phyloP scores from a whole-genome alignment of 2,329 filamentous ascomycete genomes.

The Thermoascus crustaceus region DNA sequence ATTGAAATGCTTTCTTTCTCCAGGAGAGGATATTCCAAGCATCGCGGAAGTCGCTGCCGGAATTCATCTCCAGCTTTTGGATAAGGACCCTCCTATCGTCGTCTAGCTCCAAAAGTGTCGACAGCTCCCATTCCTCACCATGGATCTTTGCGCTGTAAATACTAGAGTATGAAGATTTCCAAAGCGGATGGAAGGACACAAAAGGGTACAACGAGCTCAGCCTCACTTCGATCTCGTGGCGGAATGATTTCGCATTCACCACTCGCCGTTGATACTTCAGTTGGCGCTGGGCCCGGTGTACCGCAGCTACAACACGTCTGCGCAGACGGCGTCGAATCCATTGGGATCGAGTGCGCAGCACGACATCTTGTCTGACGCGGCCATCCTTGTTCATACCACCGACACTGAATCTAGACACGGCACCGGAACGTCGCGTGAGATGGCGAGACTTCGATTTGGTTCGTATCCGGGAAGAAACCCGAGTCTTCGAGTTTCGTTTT shows the following conservation, averaged over 20 bases:
- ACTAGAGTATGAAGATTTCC: constrained; percentile 16
- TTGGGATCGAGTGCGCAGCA: no score
- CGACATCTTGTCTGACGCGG: no score
- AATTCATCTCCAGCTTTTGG: constrained; percentile 15
- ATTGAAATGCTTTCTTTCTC: constrained; percentile 20
- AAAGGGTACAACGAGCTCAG: constrained; percentile 16
- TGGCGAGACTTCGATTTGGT: no score
- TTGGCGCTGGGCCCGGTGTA: constrained; percentile 12
- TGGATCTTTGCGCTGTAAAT: constrained; percentile 17
- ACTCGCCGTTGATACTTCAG: constrained; percentile 12
- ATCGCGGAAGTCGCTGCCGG: constrained; percentile 18
- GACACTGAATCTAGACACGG: no score
- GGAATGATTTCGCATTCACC: constrained; percentile 14
- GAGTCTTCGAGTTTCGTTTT: no score
- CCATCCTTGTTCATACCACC: no score
- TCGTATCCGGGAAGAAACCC: no score
- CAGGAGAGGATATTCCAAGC: constrained; percentile 18
- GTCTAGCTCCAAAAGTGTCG: constrained; percentile 8
- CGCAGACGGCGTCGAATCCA: constrained; percentile 4
- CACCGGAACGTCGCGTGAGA: no score
- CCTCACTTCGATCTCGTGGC: constrained; percentile 15
- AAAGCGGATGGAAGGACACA: constrained; percentile 12
- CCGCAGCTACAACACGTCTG: constrained; percentile 9
- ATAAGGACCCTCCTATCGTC: constrained; percentile 13
- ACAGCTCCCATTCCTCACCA: constrained; percentile 10